Base-by-base conservation (phyloP, 2,329 filamentous ascomycete genomes). In the Aspergillus vadensis region DNA sequence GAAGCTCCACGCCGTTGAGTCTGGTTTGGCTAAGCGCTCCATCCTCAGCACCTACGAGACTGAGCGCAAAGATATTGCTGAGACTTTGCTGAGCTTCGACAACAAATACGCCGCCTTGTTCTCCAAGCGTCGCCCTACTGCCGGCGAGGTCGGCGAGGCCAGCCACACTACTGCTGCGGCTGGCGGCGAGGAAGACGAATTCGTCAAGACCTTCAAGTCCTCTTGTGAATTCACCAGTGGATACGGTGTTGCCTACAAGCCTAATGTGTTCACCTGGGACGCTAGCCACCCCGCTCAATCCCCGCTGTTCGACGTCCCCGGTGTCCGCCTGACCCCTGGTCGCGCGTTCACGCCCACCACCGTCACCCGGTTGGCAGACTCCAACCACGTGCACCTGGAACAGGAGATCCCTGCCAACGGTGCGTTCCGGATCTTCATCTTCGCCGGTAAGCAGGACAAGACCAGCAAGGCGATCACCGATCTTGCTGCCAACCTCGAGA, bases 1-100 rank as follows among this genome's bases (percentile, higher is more conserved):
- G 93, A 98, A 98, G 80, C 91, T 97, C 55, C 93, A 97, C 73
- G 88, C 91, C 38, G 94, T 97, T 9, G 92, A 97, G 73, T 83
- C 84, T 25, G 92, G 92, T 12, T 91, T 96, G 67, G 91, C 92
- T 1, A 79, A 87, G 30, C 88, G 91, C 62, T 85, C 86, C 3
- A 82, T 95, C 17, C 84, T 98, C 54, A 85, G 88, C 63, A 95
- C 93, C 0, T 98, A 97, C 74, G 91, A 97, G 78, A 83, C 84
- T 2, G 93, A 97, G 77, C 88, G 93, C 59, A 93, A 91, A 73
- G 83, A 89, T 59, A 89, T 96, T 44, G 94, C 94, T 5, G 90
- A 97, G 76, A 90, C 86, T 10, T 84, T 97, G 0, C 83, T 97
- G 12, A 83, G 89, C 72, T 97, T 97, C 71, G 93, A 97, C 76